A percentile compares a stretch with the other conserved stretches of the same genome.
These are phyloP conservation scores for Aspergillus sp. DNA, from an alignment of 2,329 filamentous ascomycete species.

Conservation along the genomic window DNA sequence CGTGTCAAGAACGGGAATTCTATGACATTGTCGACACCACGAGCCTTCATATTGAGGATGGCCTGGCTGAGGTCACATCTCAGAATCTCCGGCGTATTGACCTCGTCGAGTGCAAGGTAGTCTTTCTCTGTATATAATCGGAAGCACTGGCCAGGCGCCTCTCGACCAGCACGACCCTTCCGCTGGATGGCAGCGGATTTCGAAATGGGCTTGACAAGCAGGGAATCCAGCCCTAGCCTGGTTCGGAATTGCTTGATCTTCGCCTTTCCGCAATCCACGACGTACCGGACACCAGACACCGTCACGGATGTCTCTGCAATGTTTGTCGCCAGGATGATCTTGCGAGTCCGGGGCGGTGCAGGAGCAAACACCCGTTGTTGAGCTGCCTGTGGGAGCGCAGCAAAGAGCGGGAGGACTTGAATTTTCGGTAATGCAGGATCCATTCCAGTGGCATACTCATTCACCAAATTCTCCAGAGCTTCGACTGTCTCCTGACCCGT, in stretches of 20 bases:
- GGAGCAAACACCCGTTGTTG: constrained; percentile 87
- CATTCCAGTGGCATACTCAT: constrained; percentile 75
- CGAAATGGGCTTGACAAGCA: constrained; percentile 88
- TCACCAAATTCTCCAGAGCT: constrained; percentile 75
- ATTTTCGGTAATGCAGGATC: constrained; percentile 72
- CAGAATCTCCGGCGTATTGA: constrained; percentile 85
- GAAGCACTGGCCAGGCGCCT: constrained; percentile 87
- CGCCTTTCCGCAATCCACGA: constrained; percentile 90
- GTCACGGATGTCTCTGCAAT: constrained; percentile 99
- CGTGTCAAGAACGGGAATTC: constrained; percentile 84
- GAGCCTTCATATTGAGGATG: constrained; percentile 89
- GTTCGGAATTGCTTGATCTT: constrained; percentile 92
- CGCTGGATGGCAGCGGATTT: constrained; percentile 92
- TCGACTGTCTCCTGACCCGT: constrained; percentile 95
- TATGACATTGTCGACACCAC: constrained; percentile 80
- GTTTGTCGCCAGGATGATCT: constrained; percentile 91
- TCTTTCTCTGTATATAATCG: constrained; percentile 82
- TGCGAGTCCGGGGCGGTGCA: constrained; percentile 74
- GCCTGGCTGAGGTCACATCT: constrained; percentile 86
- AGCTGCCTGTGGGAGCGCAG: constrained; percentile 81
- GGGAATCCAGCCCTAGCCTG: constrained; percentile 83
- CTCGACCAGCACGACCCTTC: constrained; percentile 88
- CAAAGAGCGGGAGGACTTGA: constrained; percentile 79
- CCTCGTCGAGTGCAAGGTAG: constrained; percentile 71
- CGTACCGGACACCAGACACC: constrained; percentile 87